A percentile compares a stretch with the other conserved stretches of the same genome.
Evolutionary conservation across 2,329 filamentous ascomycete genomes (phyloP).

Genomic region (Huntiella abstrusa): DNA sequence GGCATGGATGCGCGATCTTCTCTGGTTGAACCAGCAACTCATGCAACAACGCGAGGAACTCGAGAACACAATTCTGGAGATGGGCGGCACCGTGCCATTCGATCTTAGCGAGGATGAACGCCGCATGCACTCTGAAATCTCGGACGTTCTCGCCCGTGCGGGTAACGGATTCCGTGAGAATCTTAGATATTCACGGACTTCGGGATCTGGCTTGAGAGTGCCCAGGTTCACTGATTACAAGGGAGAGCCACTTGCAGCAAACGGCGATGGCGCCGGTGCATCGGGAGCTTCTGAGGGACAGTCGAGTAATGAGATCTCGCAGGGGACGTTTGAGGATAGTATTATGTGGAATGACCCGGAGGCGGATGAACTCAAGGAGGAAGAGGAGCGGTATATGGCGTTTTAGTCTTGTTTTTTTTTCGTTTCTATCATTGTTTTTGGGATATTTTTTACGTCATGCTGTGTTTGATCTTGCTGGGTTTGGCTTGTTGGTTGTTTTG

Average conservation of each 20-base stretch:
- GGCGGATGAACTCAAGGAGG: slow-evolving; percentile 48
- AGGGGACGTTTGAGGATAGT: neutral
- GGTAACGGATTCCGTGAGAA: slow-evolving; percentile 54
- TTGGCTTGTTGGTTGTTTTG: neutral
- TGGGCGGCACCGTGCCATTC: slow-evolving; percentile 62
- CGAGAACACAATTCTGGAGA: slow-evolving; percentile 50
- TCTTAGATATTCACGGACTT: slow-evolving; percentile 70
- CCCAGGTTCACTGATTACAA: slow-evolving; percentile 85
- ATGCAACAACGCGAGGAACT: slow-evolving; percentile 82
- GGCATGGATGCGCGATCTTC: slow-evolving; percentile 89
- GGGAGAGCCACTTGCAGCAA: slow-evolving; percentile 50
- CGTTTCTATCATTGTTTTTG: neutral
- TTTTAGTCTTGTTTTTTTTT: slow-evolving; percentile 19
- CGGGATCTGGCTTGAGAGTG: slow-evolving; percentile 72
- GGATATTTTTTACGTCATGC: slow-evolving; percentile 1
- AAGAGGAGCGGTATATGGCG: slow-evolving; percentile 92
- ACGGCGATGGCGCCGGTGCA: neutral
- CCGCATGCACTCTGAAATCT: slow-evolving; percentile 82
- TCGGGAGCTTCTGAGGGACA: too few relatives aligned
- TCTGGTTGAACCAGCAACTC: slow-evolving; percentile 90
- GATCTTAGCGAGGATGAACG: slow-evolving; percentile 79
- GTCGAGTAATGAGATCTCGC: neutral
- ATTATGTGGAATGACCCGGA: slow-evolving; percentile 31
- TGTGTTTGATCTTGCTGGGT: slow-evolving; percentile 1
- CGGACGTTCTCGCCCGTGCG: neutral